A percentile compares a stretch with the other conserved stretches of the same genome.
Evolutionary conservation across 495 filamentous ascomycete genomes (phyloP).

Genomic region (Hyaloscypha finlandica): DNA sequence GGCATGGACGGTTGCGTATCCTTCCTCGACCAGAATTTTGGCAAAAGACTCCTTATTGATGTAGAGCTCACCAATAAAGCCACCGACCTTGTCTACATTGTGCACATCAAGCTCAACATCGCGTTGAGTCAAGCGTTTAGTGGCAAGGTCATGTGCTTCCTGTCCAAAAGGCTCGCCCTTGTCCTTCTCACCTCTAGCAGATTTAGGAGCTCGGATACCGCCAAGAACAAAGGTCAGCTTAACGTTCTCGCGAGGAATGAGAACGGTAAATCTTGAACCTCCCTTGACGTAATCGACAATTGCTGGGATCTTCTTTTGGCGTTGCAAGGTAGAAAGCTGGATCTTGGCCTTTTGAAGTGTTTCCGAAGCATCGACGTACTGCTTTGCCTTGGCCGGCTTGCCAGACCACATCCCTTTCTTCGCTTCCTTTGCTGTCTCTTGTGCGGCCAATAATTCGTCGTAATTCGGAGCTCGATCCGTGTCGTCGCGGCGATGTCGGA

Average conservation of each 20-base stretch:
- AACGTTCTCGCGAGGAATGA: slow-evolving; percentile 89
- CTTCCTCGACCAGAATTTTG: slow-evolving; percentile 91
- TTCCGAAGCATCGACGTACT: slow-evolving; percentile 88
- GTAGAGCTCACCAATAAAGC: slow-evolving; percentile 94
- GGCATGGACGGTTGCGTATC: slow-evolving; percentile 83
- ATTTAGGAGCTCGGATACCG: slow-evolving; percentile 89
- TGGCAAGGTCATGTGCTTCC: slow-evolving; percentile 89
- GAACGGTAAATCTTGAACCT: slow-evolving; percentile 87
- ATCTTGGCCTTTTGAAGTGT: slow-evolving; percentile 93
- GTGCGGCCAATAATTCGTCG: slow-evolving; percentile 86
- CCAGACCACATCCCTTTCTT: slow-evolving; percentile 92
- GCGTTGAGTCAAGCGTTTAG: slow-evolving; percentile 84
- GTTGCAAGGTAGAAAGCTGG: slow-evolving; percentile 79
- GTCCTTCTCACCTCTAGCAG: slow-evolving; percentile 78
- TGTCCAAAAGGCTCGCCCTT: slow-evolving; percentile 91
- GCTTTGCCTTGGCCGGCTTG: slow-evolving; percentile 77
- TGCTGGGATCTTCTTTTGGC: slow-evolving; percentile 90
- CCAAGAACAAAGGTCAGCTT: slow-evolving; percentile 95
- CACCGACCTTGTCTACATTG: slow-evolving; percentile 92
- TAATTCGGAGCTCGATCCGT: slow-evolving; percentile 91
- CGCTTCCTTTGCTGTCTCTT: slow-evolving; percentile 78
- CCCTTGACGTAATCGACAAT: slow-evolving; percentile 97
- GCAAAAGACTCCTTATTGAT: slow-evolving; percentile 96
- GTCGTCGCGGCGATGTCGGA: slow-evolving; percentile 90
- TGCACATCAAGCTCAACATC: slow-evolving; percentile 97